These are phyloP conservation scores for Quercus parvula DNA, from an alignment of 306 rosid genomes.

Conservation along the genomic window DNA sequence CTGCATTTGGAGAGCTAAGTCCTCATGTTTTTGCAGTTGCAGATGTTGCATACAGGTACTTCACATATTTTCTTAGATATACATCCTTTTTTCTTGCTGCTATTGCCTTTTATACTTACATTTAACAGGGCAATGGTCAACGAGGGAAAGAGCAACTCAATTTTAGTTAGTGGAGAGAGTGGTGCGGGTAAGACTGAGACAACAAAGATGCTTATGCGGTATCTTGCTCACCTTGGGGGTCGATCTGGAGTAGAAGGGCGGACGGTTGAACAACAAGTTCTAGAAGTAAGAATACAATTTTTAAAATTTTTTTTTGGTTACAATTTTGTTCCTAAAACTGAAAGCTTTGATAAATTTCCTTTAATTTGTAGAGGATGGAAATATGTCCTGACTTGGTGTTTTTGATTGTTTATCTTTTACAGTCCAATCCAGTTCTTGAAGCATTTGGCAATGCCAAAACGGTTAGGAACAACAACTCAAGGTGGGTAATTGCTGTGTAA, in stretches of 20 bases:
- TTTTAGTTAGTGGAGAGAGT: slow-evolving; percentile 98
- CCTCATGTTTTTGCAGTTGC: slow-evolving; percentile 99
- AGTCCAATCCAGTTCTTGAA: slow-evolving; percentile 99
- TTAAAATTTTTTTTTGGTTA: slow-evolving; percentile 7
- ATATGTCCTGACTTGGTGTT: slow-evolving; percentile 31
- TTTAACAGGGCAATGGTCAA: slow-evolving; percentile 86
- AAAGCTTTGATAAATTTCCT: slow-evolving; percentile 1
- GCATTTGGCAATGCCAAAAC: slow-evolving; percentile 99
- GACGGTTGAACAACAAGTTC: slow-evolving; percentile 99
- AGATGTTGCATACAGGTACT: slow-evolving; percentile 97
- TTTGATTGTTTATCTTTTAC: slow-evolving; percentile 36
- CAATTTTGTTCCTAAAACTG: slow-evolving; percentile 18
- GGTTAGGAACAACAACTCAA: slow-evolving; percentile 95
- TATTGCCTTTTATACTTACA: slow-evolving; percentile 18
- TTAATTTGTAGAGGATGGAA: not conserved
- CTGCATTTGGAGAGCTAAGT: slow-evolving; percentile 94
- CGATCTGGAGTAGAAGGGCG: slow-evolving; percentile 99
- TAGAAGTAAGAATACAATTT: slow-evolving; percentile 62
- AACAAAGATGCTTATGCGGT: slow-evolving; percentile 98
- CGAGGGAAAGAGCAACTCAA: slow-evolving; percentile 99
- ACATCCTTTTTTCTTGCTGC: slow-evolving; percentile 6
- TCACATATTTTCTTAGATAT: slow-evolving; percentile 7
- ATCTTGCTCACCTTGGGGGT: slow-evolving; percentile 98
- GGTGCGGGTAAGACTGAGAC: slow-evolving; percentile 99
- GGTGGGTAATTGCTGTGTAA: slow-evolving; percentile 50